These are phyloP conservation scores for Colletotrichum sp. DNA, from an alignment of 2,329 filamentous ascomycete species.

Conservation along the genomic window DNA sequence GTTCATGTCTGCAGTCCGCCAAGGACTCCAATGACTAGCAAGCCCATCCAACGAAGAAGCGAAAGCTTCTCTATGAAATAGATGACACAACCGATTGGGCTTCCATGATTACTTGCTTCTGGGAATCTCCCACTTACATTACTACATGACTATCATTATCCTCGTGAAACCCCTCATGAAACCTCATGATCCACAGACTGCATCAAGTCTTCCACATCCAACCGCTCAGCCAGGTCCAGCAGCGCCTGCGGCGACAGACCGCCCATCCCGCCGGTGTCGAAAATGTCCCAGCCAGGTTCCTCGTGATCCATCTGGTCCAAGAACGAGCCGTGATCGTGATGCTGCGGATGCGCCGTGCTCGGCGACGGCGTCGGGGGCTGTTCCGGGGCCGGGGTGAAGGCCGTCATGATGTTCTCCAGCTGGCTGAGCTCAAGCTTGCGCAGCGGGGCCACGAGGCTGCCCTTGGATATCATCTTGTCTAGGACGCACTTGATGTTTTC, in stretches of 20 bases:
- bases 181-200: slow-evolving; percentile 8
- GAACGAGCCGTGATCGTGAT: slow-evolving; percentile 10
- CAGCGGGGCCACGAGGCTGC: slow-evolving; percentile 40
- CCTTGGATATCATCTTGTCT: slow-evolving; percentile 41
- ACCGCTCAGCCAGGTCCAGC: slow-evolving; percentile 33
- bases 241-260: slow-evolving; percentile 34
- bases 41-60: not conserved
- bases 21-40: not conserved
- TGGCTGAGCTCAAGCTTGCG: slow-evolving; percentile 41
- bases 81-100: not conserved
- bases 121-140: not conserved
- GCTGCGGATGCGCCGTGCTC: slow-evolving; percentile 5
- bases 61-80: not conserved
- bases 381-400: slow-evolving; percentile 32
- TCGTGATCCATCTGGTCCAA: slow-evolving; percentile 11
- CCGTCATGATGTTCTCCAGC: slow-evolving; percentile 39
- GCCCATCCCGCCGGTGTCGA: slow-evolving; percentile 34
- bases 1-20: slow-evolving; percentile 6
- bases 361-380: slow-evolving; percentile 20
- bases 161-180: not conserved
- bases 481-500: slow-evolving; percentile 40
- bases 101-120: not conserved
- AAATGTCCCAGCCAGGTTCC: slow-evolving; percentile 33
- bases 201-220: slow-evolving; percentile 26
- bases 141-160: not conserved